Evolutionary conservation across 108 stramenopile genomes (phyloP), one percentile per base, ranked within the genome.

Genomic region (Seminavis robusta): DNA sequence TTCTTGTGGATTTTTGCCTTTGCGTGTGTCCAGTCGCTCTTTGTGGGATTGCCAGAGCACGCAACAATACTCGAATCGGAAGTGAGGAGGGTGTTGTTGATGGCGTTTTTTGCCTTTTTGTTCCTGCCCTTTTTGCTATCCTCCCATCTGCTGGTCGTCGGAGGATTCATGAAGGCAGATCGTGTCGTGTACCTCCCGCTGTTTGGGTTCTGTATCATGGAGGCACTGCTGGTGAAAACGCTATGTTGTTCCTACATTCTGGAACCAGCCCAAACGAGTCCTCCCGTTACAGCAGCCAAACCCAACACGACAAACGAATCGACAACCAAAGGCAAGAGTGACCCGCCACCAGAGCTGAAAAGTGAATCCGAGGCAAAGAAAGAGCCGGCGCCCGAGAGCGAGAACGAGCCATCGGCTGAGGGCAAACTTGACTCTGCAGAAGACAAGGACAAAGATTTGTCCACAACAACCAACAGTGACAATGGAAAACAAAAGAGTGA

Each of bases 141-240:
- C 8, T 74, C 73, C 1, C 73, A 79, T 39, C 54, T 79, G 21
- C 34, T 79, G 21, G 78, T 79, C 17, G 78, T 79, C 4, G 69
- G 73, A 23, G 78, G 78, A 34, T 52, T 79, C 33, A 79, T 79
- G 78, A 79, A 79, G 42, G 78, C 72, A 5, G 78, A 79, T 66
- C 68, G 78, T 25, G 78, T 79, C 37, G 71, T 79, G 21, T 79
- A 79, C 37, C 57, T 73, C 11, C 78, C 78, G 16, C 51, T 74
- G 5, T 69, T 74, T 56, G 78, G 78, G 25, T 70, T 79, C 32
- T 74, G 73, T 26, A 1, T 79, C 30, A 13, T 79, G 33, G 78
- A 79, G 38, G 63, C 71, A 25, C 21, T 59, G 0, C 34, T 74
- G 24, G 24, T 79, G 31, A 37, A 56, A 15, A 40, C 54, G 15